phyloP scores from a whole-genome alignment of 2,329 filamentous ascomycete species.

The Colletotrichum agaves region DNA sequence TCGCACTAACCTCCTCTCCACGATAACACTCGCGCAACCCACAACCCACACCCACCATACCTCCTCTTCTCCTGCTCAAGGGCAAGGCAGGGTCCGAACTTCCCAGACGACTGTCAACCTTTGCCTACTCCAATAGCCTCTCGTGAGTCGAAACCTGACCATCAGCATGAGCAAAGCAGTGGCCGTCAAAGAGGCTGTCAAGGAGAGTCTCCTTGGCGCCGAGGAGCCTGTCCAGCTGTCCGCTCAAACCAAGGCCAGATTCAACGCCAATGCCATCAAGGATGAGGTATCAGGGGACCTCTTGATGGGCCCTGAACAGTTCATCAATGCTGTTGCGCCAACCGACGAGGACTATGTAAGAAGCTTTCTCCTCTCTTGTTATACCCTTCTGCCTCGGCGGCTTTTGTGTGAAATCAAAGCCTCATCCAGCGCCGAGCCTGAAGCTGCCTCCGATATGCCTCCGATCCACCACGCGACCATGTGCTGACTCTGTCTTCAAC shows the following conservation, averaged over 20 bases:
- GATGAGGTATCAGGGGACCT: constrained; percentile 81
- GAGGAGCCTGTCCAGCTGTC: constrained; percentile 72
- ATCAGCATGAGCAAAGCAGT: constrained; percentile 55
- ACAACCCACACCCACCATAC: constrained; percentile 30
- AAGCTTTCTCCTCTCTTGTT: constrained; percentile 48
- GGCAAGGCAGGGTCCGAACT: constrained; percentile 24
- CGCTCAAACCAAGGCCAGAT: constrained; percentile 78
- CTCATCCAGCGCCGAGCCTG: not conserved
- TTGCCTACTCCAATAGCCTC: constrained; percentile 8
- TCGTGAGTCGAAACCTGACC: not conserved
- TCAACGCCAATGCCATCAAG: constrained; percentile 79
- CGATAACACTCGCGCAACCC: constrained; percentile 29
- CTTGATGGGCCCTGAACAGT: constrained; percentile 86
- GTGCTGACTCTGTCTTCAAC: constrained; percentile 6
- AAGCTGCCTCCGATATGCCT: constrained; percentile 16
- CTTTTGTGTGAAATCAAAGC: not conserved
- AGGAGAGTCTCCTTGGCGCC: constrained; percentile 79
- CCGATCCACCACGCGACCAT: constrained; percentile 20
- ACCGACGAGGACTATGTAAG: constrained; percentile 88
- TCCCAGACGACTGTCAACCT: not conserved
- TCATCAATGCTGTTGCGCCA: constrained; percentile 90
- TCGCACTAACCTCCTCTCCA: constrained; percentile 16
- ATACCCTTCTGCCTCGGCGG: not conserved
- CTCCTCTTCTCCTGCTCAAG: constrained; percentile 18
- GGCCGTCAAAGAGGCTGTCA: constrained; percentile 76